phyloP scores from a whole-genome alignment of 1,139 yeast species.

The Blastobotrys apis region DNA sequence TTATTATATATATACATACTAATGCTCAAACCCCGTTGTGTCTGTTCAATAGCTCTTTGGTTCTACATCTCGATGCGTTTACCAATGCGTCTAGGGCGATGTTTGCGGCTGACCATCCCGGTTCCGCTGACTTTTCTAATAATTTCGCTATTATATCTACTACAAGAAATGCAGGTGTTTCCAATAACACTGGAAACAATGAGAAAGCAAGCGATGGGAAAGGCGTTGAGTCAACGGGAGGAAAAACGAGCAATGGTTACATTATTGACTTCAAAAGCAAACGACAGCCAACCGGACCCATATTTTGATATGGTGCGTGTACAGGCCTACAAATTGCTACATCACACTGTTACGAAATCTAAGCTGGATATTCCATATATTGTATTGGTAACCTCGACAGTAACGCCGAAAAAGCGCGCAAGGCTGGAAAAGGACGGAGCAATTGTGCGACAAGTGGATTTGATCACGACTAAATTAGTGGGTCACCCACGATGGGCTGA shows the following conservation, averaged over 20 bases:
- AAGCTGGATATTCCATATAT: neutral
- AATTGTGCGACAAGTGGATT: neutral
- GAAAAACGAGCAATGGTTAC: constrained; percentile 3
- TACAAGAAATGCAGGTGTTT: too few species aligned
- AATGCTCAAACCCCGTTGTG: too few species aligned
- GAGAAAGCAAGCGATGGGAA: too few species aligned
- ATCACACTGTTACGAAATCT: neutral
- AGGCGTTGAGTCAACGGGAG: too few species aligned
- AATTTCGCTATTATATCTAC: too few species aligned
- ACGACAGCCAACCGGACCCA: constrained; percentile 1
- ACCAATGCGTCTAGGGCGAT: too few species aligned
- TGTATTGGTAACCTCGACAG: neutral
- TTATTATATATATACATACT: too few species aligned
- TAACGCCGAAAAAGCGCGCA: neutral
- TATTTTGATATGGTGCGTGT: constrained; percentile 1
- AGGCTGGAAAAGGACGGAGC: constrained; percentile 1
- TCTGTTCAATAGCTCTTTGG: too few species aligned
- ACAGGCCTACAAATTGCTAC: constrained; percentile 6
- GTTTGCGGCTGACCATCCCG: too few species aligned
- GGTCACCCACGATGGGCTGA: constrained; percentile 1
- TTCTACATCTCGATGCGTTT: too few species aligned
- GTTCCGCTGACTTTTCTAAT: too few species aligned
- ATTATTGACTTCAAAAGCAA: constrained; percentile 1
- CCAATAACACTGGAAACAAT: too few species aligned
- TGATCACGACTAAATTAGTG: neutral